Percentiles rank a stretch among this genome's conserved stretches.
These are phyloP conservation scores for Thecaphora thlaspeos DNA, from an alignment of 1,284 basidiomycete species.

Conservation along the genomic window DNA sequence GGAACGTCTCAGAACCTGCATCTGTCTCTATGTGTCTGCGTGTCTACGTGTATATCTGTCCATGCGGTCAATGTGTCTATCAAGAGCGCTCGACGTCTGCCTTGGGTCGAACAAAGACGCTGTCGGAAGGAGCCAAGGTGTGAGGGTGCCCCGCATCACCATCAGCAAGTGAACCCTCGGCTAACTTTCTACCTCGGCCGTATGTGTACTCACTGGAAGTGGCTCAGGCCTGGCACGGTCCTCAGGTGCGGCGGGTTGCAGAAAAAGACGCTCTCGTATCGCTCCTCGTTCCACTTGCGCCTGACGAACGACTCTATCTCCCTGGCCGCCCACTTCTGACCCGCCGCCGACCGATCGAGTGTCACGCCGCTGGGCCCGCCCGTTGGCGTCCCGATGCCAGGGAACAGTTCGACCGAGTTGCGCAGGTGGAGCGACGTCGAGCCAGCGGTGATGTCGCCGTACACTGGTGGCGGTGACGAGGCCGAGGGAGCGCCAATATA, in stretches of 20 bases:
- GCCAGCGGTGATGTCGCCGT: not conserved
- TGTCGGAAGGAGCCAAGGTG: too few relatives aligned
- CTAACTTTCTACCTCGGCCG: too few relatives aligned
- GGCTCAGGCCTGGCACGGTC: slow-evolving; percentile 40
- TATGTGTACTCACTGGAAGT: slow-evolving; percentile 35
- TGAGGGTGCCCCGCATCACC: too few relatives aligned
- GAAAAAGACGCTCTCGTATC: slow-evolving; percentile 34
- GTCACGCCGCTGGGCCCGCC: not conserved
- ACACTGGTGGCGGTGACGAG: slow-evolving; percentile 4
- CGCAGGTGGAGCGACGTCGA: too few relatives aligned
- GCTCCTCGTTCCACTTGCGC: slow-evolving; percentile 12
- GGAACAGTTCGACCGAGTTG: slow-evolving; percentile 2
- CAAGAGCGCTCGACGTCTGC: too few relatives aligned
- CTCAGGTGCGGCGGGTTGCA: slow-evolving; percentile 39
- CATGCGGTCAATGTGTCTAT: too few relatives aligned
- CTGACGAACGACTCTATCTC: slow-evolving; percentile 21
- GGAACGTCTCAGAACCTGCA: too few relatives aligned
- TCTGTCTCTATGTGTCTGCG: too few relatives aligned
- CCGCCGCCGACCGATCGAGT: slow-evolving; percentile 5
- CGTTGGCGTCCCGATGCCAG: slow-evolving; percentile 9
- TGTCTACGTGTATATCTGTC: too few relatives aligned
- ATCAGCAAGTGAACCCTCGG: too few relatives aligned
- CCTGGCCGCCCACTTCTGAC: slow-evolving; percentile 30
- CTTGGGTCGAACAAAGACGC: too few relatives aligned
- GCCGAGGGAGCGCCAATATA: slow-evolving; percentile 20